Evolutionary conservation across 176 grass and related monocot species (phyloP), one percentile per base, ranked within the genome.

Genomic region (Pharus latifolius): DNA sequence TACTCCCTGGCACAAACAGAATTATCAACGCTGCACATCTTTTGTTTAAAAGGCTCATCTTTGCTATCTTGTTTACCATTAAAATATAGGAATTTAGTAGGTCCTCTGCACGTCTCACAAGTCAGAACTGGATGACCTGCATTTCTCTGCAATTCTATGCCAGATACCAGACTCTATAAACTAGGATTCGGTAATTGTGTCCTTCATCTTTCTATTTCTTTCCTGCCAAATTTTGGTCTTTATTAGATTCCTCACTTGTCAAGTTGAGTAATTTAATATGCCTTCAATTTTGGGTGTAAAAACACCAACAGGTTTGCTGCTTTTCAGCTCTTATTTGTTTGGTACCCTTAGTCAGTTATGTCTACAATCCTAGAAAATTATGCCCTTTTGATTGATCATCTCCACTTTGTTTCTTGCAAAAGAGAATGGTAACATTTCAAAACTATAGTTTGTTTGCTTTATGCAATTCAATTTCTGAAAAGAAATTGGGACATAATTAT

Each of bases 11-110:
- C 50, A 69, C 43, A 69, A 55, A 10, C 22, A 41, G 31, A 49
- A 58, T 34, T 80, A 31, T 76, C 2, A 70, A 33, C 63, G 65
- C 83, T 44, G 27, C 15, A 38, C 0, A 44, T 85, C 8, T 11
- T 58, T 12, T 57, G 20, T 67, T 79, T 6, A 51, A 44, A 59
- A 19, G 17, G 34, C 19, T 58, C 12, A 31, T 41, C 56, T 6
- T 48, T 15, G 40, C 1, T 56, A 64, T 12, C 58, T 78, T 71
- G 17, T 14, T 30, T 47, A 6, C 3, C 11, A 49, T 48, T 55
- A 42, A 7, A n/a, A n/a, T n/a, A n/a, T n/a, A n/a, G n/a, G n/a
- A n/a, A n/a, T n/a, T 56, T 10, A 25, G 3, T 37, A 32, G 22
- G 65, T 71, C n/a, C 2, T 63, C 6, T 46, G 13, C 12, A 37